Conservation (phyloP, 305 asterid species). For the Salvia sclarea region DNA sequence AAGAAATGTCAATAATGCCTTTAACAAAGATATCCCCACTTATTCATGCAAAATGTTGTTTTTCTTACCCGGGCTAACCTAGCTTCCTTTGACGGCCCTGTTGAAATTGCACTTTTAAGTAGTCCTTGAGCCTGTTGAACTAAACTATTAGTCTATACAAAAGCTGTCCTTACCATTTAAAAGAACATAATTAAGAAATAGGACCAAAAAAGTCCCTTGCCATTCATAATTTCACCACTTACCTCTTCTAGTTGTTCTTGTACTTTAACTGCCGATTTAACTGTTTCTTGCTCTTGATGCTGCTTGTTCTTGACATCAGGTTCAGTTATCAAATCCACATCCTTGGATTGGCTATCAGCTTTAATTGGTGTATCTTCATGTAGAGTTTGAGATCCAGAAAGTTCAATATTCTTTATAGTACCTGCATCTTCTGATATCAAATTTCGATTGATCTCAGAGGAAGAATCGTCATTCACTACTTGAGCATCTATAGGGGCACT, state of each 20-base stretch:
- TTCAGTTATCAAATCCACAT: constrained; percentile 44
- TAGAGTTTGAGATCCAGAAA: constrained; percentile 45
- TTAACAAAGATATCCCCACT: constrained; percentile 18
- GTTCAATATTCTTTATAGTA: constrained; percentile 40
- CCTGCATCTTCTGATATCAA: constrained; percentile 41
- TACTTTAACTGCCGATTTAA: constrained; percentile 54
- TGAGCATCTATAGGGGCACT: constrained; percentile 45
- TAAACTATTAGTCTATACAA: constrained; percentile 38
- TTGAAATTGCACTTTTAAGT: constrained; percentile 78
- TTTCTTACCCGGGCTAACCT: constrained; percentile 88
- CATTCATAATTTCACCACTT: constrained; percentile 50
- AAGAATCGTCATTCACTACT: constrained; percentile 40
- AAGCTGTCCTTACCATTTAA: constrained; percentile 30
- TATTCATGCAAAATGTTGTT: constrained; percentile 22
- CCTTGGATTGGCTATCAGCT: constrained; percentile 45
- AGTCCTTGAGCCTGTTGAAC: constrained; percentile 92
- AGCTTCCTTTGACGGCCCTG: constrained; percentile 98
- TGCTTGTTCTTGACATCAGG: constrained; percentile 51
- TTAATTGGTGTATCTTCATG: constrained; percentile 46
- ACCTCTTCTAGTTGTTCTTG: constrained; percentile 98
- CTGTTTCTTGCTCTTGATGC: constrained; percentile 51
- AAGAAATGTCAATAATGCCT: constrained; percentile 3
- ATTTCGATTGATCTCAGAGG: constrained; percentile 50
- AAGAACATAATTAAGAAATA: constrained; percentile 19
- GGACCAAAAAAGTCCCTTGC: constrained; percentile 12